Evolutionary conservation across 306 rosid species (phyloP), one percentile per base, ranked within the genome.

Genomic region (Sphenostylis stenocarpa): DNA sequence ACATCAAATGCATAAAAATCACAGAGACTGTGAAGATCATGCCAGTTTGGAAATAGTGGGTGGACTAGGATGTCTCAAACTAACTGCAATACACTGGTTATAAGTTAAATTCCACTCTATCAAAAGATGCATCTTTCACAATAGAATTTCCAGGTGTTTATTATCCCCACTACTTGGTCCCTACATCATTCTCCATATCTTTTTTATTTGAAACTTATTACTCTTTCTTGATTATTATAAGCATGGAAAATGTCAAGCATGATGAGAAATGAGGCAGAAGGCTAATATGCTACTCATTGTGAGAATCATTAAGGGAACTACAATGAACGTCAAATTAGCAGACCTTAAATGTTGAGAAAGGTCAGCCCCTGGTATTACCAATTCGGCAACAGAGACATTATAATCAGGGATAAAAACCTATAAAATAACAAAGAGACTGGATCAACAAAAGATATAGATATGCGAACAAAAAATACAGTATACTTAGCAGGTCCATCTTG

Each of bases 381-480:
- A 82, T 85, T 90, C 96, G 67, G 96, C 96, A 53, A 90, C 91
- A 41, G 91, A 88, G 15, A 90, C 93, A 80, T 88, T 90, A 73
- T 90, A 90, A 82, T 90, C 96, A 39, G 93, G 96, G 76, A 90
- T 88, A 48, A 88, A 90, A 75, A 90, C 91, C 92, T 88, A 82
- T 20, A 86, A 67, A 66, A 57, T 61, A 77, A 71, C 58, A 68
- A n/a, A n/a, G 66, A 78, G 77, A 49, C 14, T 55, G 36, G 44
- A 75, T 85, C 47, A 76, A 67, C 47, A 71, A 73, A 60, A 24
- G n/a, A n/a, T n/a, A n/a, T n/a, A n/a, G 67, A 48, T 1, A 3
- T 28, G 65, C 38, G 67, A 63, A 61, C 12, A 72, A 70, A 12
- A 33, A 77, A 28, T 34, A 38, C 43, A 39, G 64, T 34, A 41